Evolutionary conservation across 208 protist genomes (phyloP), one percentile per base, ranked within the genome.

Genomic region (Vickermania ingenoplastis): DNA sequence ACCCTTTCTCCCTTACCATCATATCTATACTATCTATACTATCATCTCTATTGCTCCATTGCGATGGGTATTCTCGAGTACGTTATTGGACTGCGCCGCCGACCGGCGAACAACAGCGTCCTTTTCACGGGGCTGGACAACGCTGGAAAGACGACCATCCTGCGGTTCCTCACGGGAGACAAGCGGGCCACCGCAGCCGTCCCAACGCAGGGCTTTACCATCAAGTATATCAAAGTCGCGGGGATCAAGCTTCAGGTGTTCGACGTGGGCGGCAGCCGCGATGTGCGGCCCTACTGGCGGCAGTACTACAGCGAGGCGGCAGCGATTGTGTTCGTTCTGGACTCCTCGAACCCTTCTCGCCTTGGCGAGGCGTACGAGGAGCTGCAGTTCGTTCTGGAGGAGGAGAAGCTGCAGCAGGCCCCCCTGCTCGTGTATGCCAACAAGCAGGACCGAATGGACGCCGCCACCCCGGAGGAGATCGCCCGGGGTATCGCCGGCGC

Each of bases 131-230:
- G 97, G 4, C 77, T 99, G 1, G 97, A 99, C 77, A 99, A 98
- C 66, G 82, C 96, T 1, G 96, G 96, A 27, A 99, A 99, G 70
- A 99, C 97, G 0, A 96, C 94, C 41, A 91, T 96, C 31, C 64
- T 99, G 31, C 94, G 95, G 51, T 78, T 87, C 65, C 75, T 99
- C 3, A 80, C 73, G 49, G 13, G 73, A 45, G 84, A 97, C 45
- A 95, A 98, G 59, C 94, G 98, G 55, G 86, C 94, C 22, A 81
- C 77, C 5, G 69, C 91, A 53, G 91, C 97, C 14, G 96, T 85
- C 54, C 95, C 97, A 27, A 99, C 98, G 17, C 93, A 98, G 57
- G 98, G 98, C 11, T 99, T 99, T 67, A 97, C 97, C 58, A 97
- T 99, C 49, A 98, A 99, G 77, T 94, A 87, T 21, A 71, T 99